Evolutionary conservation across 2,329 filamentous ascomycete genomes (phyloP).

Genomic region (Curvularia spicifera): DNA sequence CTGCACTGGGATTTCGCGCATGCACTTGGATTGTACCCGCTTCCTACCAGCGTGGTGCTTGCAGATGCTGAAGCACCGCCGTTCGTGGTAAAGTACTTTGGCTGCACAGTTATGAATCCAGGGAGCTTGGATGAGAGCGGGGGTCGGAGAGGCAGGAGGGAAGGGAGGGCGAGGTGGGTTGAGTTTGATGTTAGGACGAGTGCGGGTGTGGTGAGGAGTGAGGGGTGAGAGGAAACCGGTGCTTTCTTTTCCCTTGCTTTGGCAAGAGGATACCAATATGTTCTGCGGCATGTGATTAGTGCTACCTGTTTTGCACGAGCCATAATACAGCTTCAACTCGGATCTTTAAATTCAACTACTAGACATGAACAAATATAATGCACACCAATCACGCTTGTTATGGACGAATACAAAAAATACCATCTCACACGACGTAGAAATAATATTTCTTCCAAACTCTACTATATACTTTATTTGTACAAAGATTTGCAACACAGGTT

Average conservation of each 20-base stretch:
- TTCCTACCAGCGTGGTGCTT: conserved; percentile 83
- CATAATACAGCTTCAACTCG: too few species aligned
- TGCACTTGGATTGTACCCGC: conserved; percentile 80
- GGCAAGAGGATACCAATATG: not conserved
- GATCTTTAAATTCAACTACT: too few species aligned
- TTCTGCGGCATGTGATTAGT: not conserved
- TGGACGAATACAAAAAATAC: too few species aligned
- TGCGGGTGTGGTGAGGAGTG: conserved; percentile 35
- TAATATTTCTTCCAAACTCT: not conserved
- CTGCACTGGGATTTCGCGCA: conserved; percentile 88
- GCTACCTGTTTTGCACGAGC: too few species aligned
- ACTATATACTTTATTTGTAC: not conserved
- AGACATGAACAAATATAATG: too few species aligned
- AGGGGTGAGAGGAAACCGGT: conserved; percentile 20
- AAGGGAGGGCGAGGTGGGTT: conserved; percentile 75
- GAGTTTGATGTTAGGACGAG: conserved; percentile 68
- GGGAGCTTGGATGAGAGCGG: conserved; percentile 68
- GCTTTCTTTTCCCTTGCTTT: not conserved
- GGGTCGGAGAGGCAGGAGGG: conserved; percentile 69
- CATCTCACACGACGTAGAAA: too few species aligned
- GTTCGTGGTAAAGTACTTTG: conserved; percentile 91
- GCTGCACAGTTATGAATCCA: conserved; percentile 95
- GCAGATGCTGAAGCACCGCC: conserved; percentile 81
- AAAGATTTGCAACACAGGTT: not conserved
- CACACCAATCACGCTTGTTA: too few species aligned